Evolutionary conservation across 2,329 filamentous ascomycete species (phyloP).

Genomic region (Neonectria magnoliae): DNA sequence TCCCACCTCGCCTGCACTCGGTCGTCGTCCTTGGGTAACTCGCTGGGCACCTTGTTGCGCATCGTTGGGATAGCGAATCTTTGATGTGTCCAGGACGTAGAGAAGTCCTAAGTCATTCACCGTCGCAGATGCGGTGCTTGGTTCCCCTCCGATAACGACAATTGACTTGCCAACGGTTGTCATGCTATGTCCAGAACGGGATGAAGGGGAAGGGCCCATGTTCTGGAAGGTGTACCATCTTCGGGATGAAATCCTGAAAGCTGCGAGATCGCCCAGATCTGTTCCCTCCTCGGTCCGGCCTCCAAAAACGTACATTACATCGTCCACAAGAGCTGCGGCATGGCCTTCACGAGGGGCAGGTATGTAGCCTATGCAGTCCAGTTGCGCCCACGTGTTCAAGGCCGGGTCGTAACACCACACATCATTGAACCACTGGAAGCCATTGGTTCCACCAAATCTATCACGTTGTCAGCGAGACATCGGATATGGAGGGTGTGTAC

Average conservation of each 20-base stretch:
- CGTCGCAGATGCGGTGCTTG: conserved; percentile 84
- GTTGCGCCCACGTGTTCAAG: conserved; percentile 83
- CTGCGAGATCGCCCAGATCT: conserved; percentile 92
- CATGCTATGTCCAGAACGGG: conserved; percentile 97
- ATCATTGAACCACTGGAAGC: conserved; percentile 97
- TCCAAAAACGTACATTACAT: conserved; percentile 99
- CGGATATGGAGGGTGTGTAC: neutral
- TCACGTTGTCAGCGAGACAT: conserved; percentile 22
- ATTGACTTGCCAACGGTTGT: conserved; percentile 93
- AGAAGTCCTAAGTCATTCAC: conserved; percentile 86
- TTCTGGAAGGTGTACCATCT: conserved; percentile 99
- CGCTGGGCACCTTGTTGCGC: conserved; percentile 53
- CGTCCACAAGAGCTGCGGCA: conserved; percentile 90
- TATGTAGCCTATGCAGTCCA: conserved; percentile 98
- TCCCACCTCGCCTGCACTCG: conserved; percentile 52
- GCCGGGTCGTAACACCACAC: conserved; percentile 95
- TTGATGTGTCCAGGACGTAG: conserved; percentile 92
- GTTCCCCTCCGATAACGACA: conserved; percentile 92
- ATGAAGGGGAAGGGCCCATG: conserved; percentile 95
- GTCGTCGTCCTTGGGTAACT: conserved; percentile 53
- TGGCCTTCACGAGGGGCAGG: conserved; percentile 94
- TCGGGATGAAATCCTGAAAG: conserved; percentile 77
- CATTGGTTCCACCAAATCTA: conserved; percentile 97
- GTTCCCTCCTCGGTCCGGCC: conserved; percentile 93
- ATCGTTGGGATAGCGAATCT: conserved; percentile 96